Base-by-base conservation (phyloP, 768 basidiomycete species). In the Psilocybe cyanescens region DNA sequence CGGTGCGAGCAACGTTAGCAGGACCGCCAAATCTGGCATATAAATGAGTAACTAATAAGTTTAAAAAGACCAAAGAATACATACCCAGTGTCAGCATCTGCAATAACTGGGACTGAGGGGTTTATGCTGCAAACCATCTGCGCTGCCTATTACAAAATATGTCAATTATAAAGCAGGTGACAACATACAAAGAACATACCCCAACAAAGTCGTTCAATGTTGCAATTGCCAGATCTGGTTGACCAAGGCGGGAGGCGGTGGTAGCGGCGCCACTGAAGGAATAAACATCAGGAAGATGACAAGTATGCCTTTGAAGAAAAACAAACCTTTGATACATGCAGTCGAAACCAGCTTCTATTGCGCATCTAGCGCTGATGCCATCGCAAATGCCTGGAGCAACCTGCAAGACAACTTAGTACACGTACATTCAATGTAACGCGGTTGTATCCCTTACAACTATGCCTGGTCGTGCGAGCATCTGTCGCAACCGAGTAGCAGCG, bases 371-470 rank as follows among this genome's bases (percentile, higher is more conserved):
- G 67, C 88, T 90, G 68, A 93, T 92, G 53, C 89, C 90, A 59
- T 91, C 90, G 58, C 90, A 90, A 46, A 91, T 87, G 46, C 90
- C 90, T n/a, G 89, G 90, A 2, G 89, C 90, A 66, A 90, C 74
- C 89, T 90, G 54, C 11, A 49, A 11, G 46, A 30, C 6, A 14
- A 29, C 1, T 45, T 28, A 39, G 41, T 28, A 64, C 29, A 14
- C 11, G 2, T 8, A 11, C 24, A 31, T 16, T 55, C 49, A 52
- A 31, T 8, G 12, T 3, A 16, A 9, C 4, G 16, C 5, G 19
- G 47, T 9, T 41, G 24, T 29, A 39, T 16, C 0, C 77, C 87
- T 63, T 75, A 91, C 90, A 48, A 91, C 86, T 49, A 91, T 91
- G 28, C 90, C 90, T 8, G 90, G 90, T 50, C 90, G 80, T 3